Conservation (phyloP, 305 asterid genomes). For the Rubia tinctorum region DNA sequence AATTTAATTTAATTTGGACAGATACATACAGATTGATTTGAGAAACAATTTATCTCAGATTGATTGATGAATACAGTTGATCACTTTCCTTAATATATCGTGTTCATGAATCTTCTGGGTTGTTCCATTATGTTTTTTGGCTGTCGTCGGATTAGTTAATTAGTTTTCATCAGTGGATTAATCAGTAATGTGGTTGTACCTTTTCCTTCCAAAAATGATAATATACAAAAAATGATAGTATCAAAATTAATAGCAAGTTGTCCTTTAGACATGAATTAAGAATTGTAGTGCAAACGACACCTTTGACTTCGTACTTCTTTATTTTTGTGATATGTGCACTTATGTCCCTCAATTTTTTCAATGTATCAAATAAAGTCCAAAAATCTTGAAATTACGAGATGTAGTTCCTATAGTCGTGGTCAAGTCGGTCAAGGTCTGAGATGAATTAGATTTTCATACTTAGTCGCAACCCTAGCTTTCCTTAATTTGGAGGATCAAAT, state of each 20-base stretch:
- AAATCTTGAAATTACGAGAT: too few species aligned
- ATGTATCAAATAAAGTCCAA: too few species aligned
- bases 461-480: too few species aligned
- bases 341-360: too few species aligned
- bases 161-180: background rate
- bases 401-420: too few species aligned
- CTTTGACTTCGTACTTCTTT: background rate
- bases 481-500: too few species aligned
- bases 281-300: background rate
- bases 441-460: too few species aligned
- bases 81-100: background rate
- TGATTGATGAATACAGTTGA: background rate
- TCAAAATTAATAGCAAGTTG: background rate
- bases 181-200: background rate
- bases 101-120: background rate
- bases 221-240: too few species aligned
- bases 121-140: background rate
- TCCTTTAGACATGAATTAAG: too few species aligned
- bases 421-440: too few species aligned
- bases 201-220: background rate
- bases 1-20: conserved; percentile 1
- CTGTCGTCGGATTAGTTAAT: background rate
- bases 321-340: background rate
- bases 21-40: background rate
- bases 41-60: background rate